Percentiles rank a stretch among this genome's conserved stretches.
These are phyloP conservation scores for Lactifluus volemus DNA, from an alignment of 768 basidiomycete genomes.

Conservation along the genomic window DNA sequence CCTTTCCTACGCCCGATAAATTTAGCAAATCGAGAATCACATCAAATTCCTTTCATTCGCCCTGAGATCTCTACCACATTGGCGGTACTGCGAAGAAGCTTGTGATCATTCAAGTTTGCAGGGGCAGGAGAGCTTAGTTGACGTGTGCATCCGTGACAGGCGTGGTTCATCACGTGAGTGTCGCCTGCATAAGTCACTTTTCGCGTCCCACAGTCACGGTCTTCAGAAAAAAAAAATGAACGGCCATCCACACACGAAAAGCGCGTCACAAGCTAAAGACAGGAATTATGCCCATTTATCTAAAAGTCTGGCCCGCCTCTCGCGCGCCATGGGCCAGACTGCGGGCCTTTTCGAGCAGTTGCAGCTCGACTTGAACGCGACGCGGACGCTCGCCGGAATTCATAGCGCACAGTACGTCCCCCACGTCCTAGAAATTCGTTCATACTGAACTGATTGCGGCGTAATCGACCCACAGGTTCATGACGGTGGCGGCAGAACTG, in stretches of 20 bases:
- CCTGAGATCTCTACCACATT: neutral
- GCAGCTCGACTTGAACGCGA: constrained; percentile 66
- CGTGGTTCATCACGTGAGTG: constrained; percentile 8
- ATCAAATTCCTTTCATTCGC: neutral
- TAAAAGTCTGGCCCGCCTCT: constrained; percentile 56
- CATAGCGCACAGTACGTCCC: constrained; percentile 71
- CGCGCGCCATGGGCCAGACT: constrained; percentile 58
- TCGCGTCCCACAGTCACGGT: too few species aligned
- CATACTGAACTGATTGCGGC: neutral
- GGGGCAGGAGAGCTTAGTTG: neutral
- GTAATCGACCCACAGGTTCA: constrained; percentile 31
- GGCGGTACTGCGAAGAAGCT: neutral
- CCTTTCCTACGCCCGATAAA: neutral
- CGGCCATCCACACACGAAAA: constrained; percentile 34
- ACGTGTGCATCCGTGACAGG: neutral
- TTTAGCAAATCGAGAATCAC: neutral
- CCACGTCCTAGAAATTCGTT: neutral
- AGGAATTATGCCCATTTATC: constrained; percentile 73
- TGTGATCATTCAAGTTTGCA: neutral
- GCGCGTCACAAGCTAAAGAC: constrained; percentile 71
- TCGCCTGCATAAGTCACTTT: neutral
- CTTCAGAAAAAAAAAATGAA: constrained; percentile 9
- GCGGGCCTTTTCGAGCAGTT: constrained; percentile 72
- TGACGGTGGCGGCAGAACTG: constrained; percentile 41
- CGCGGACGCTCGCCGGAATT: constrained; percentile 68